Conservation (phyloP, 768 basidiomycete species). For the Mycena latifolia region DNA sequence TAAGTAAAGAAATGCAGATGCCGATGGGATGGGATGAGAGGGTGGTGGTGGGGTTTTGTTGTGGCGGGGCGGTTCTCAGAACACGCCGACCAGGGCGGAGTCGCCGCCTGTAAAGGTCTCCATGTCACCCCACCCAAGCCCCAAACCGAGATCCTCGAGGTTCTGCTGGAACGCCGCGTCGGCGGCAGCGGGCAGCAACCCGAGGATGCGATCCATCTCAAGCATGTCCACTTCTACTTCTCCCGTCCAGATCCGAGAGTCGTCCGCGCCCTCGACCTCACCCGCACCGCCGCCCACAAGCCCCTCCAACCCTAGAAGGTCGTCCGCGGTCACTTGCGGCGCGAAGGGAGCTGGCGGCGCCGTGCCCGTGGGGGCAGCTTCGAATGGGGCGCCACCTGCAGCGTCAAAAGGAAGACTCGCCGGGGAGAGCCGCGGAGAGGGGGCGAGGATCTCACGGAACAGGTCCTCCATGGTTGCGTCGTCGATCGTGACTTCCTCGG, state of each 20-base stretch:
- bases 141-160: conserved; percentile 33
- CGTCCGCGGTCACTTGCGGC: conserved; percentile 38
- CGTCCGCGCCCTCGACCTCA: conserved; percentile 19
- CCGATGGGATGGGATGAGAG: conserved; percentile 8
- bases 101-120: conserved; percentile 29
- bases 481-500: conserved; percentile 53
- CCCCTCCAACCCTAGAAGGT: conserved; percentile 35
- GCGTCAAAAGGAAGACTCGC: conserved; percentile 46
- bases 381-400: conserved; percentile 33
- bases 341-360: conserved; percentile 38
- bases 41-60: conserved; percentile 16
- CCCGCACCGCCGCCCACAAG: conserved; percentile 31
- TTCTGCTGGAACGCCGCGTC: conserved; percentile 29
- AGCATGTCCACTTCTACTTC: conserved; percentile 37
- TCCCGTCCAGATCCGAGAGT: conserved; percentile 25
- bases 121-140: conserved; percentile 30
- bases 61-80: conserved; percentile 30
- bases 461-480: conserved; percentile 76
- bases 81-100: conserved; percentile 29
- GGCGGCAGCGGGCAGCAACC: conserved; percentile 32
- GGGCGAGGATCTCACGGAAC: conserved; percentile 77
- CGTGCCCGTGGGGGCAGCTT: conserved; percentile 38
- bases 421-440: conserved; percentile 52
- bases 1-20: conserved; percentile 19
- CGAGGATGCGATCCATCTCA: conserved; percentile 38